These are phyloP conservation scores for Abelmoschus esculentus DNA, from an alignment of 345 rosid species.

Conservation along the genomic window DNA sequence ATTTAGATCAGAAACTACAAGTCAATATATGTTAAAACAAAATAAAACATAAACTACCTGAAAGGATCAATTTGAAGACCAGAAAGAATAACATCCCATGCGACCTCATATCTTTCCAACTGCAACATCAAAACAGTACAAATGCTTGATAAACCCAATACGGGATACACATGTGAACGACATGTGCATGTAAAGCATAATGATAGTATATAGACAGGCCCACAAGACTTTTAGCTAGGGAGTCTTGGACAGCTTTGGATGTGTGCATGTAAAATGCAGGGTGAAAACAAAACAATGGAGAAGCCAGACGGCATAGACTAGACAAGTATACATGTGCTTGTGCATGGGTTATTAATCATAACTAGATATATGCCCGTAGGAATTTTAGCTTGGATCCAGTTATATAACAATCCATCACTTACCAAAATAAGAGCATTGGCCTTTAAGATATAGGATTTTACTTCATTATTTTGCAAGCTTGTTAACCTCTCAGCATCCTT, in stretches of 20 bases:
- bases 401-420: conserved; percentile 10
- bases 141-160: conserved; percentile 1
- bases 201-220: background rate
- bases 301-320: background rate
- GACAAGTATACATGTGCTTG: background rate
- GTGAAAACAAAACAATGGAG: conserved; percentile 4
- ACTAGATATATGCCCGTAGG: background rate
- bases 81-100: conserved; percentile 62
- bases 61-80: conserved; percentile 89
- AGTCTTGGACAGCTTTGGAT: conserved; percentile 45
- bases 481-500: conserved; percentile 88
- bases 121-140: conserved; percentile 3
- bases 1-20: background rate
- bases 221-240: background rate
- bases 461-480: conserved; percentile 40
- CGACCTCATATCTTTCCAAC: conserved; percentile 75
- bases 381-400: background rate
- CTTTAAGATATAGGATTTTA: conserved; percentile 49
- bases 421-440: conserved; percentile 75
- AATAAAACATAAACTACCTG: conserved; percentile 39
- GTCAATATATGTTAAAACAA: conserved; percentile 7
- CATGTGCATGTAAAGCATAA: conserved; percentile 14
- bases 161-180: background rate
- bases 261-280: conserved; percentile 32
- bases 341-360: background rate